These are phyloP conservation scores for Diplodia intermedia DNA, from an alignment of 2,329 filamentous ascomycete genomes.

Conservation along the genomic window DNA sequence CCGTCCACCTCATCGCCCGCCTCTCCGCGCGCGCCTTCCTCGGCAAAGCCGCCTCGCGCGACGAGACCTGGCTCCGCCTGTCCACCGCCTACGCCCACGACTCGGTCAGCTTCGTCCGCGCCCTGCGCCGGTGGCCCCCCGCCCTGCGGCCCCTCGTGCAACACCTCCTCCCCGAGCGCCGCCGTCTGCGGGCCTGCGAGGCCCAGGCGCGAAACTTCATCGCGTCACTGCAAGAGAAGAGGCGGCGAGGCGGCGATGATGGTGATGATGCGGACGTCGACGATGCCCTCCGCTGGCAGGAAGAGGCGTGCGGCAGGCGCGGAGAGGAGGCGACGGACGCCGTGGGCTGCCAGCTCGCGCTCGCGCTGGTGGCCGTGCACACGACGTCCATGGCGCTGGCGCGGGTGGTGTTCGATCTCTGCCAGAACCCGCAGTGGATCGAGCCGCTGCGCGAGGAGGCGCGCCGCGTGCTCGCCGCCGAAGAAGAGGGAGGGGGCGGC, in stretches of 20 bases:
- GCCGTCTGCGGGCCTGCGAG: neutral
- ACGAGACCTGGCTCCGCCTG: neutral
- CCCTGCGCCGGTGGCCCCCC: neutral
- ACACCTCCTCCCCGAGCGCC: neutral
- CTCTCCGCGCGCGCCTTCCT: constrained; percentile 9
- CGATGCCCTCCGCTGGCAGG: neutral
- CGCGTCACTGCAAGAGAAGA: neutral
- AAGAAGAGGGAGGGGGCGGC: neutral
- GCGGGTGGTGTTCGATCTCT: neutral
- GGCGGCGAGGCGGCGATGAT: neutral
- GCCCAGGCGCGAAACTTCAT: neutral
- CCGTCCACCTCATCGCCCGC: neutral
- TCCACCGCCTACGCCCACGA: neutral
- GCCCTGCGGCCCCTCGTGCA: neutral
- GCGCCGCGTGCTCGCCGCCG: neutral
- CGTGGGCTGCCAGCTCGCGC: neutral
- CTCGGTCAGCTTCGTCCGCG: neutral
- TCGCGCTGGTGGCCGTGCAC: neutral
- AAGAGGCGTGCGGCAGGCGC: neutral
- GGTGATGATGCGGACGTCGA: neutral
- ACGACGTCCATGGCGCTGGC: neutral
- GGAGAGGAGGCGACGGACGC: neutral
- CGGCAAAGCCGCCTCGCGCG: neutral
- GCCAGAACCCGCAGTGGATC: neutral
- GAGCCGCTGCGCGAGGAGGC: neutral